phyloP scores from a whole-genome alignment of 345 rosid genomes.

The Punica granatum region DNA sequence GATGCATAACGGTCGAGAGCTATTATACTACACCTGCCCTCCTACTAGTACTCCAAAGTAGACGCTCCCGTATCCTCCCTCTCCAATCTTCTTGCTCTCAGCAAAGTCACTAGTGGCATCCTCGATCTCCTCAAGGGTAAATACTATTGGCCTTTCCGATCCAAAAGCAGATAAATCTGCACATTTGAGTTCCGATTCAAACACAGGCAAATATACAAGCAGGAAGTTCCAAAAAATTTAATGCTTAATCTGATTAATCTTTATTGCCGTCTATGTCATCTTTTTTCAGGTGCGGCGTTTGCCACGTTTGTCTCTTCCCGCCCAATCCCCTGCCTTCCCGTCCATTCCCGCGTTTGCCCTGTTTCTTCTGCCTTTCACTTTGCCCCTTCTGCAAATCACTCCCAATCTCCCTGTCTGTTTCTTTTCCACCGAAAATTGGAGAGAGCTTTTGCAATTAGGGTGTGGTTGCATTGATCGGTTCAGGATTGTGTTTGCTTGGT shows the following conservation, averaged over 20 bases:
- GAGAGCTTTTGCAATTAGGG: no score
- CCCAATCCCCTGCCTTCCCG: no score
- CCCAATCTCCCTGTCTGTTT: no score
- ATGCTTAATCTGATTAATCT: background rate
- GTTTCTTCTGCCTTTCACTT: no score
- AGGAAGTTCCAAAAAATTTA: background rate
- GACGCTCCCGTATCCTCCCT: constrained; percentile 52
- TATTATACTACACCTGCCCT: constrained; percentile 21
- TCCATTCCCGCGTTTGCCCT: no score
- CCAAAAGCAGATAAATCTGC: constrained; percentile 37
- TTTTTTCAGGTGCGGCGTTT: constrained; percentile 12
- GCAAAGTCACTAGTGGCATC: constrained; percentile 48
- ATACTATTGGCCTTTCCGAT: constrained; percentile 45
- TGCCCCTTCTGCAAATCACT: no score
- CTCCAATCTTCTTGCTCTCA: constrained; percentile 42
- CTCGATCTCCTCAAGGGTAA: constrained; percentile 37
- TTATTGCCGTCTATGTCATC: constrained; percentile 43
- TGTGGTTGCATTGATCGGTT: no score
- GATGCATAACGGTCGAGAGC: background rate
- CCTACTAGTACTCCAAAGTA: constrained; percentile 41
- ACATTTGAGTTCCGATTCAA: background rate
- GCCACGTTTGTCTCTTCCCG: no score
- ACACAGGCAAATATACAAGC: background rate
- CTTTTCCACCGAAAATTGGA: no score
- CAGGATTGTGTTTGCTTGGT: no score